Conservation (phyloP, 129 eudicot genomes). For the Flaveria robusta region DNA sequence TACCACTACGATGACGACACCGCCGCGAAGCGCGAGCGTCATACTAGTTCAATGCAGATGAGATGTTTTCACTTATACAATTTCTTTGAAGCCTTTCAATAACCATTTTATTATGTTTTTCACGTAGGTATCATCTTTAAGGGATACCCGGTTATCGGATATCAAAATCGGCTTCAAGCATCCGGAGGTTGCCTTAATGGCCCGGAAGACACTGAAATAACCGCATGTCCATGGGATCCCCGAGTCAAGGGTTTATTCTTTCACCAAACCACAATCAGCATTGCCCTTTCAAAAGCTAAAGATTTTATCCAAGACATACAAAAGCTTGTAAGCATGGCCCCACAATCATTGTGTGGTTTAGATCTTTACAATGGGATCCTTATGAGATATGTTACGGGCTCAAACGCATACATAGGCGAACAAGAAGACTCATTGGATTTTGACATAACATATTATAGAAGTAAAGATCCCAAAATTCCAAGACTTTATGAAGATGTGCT, state of each 20-base stretch:
- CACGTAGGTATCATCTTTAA: conserved; percentile 44
- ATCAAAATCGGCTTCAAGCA: conserved; percentile 73
- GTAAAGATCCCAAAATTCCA: conserved; percentile 64
- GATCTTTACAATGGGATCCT: conserved; percentile 75
- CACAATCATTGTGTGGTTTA: conserved; percentile 58
- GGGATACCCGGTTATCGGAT: conserved; percentile 73
- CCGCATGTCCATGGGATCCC: conserved; percentile 79
- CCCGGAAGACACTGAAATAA: conserved; percentile 41
- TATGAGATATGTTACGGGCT: conserved; percentile 65
- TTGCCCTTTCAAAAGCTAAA: conserved; percentile 53
- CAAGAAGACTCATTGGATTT: conserved; percentile 69
- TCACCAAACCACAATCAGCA: conserved; percentile 64
- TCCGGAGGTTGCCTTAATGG: conserved; percentile 78
- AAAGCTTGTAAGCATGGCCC: conserved; percentile 50
- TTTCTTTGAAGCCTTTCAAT: too few relatives aligned
- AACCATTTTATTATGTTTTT: not conserved
- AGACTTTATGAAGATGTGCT: conserved; percentile 63
- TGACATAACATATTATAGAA: conserved; percentile 78
- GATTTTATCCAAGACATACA: conserved; percentile 66
- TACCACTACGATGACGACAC: too few relatives aligned
- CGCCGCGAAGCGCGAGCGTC: too few relatives aligned
- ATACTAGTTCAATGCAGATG: too few relatives aligned
- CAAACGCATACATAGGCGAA: conserved; percentile 72
- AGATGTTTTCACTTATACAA: too few relatives aligned
- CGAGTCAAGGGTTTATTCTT: conserved; percentile 69